Base-by-base conservation (phyloP, 768 basidiomycete genomes). In the Tricholoma bakamatsutake region DNA sequence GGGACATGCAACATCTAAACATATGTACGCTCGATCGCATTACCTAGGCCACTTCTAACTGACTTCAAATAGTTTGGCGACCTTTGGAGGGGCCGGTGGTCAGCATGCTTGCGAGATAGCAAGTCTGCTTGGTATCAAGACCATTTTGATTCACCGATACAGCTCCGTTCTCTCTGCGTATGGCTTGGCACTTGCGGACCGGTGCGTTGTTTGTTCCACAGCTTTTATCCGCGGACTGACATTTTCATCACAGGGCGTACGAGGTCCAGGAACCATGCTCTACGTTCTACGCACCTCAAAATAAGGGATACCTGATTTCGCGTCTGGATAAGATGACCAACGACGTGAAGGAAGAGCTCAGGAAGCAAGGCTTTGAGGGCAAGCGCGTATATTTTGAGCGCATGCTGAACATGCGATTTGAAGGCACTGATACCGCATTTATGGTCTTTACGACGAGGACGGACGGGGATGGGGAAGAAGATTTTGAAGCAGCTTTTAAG, bases 21-120 rank as follows among this genome's bases (percentile, higher is more conserved):
- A 97, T 64, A 70, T 78, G 81, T 80, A 66, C 11, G 73, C 1
- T 43, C n/a, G 17, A n/a, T 48, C 27, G 31, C 24, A 17, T 12
- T 11, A 7, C 33, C 13, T n/a, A 11, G 30, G 12, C 3, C 24
- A n/a, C 49, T 21, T 47, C 34, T 54, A 59, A 17, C 53, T 55
- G 15, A 34, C 42, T 7, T 31, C 15, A 45, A 13, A 12, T n/a
- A 93, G 90, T 39, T 70, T 93, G 24, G 89, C 90, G 6, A 88
- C 87, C 61, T 95, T 95, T 60, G 93, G 93, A 5, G 93, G 93
- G 27, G 90, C 90, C 9, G 91, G 93, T 4, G 92, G 92, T 2
- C 93, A 94, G 62, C 93, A 94, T 59, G 94, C 93, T 10, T 93
- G 91, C 76, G 93, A 94, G 66, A 94, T 96, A 49, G 95, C 93